A percentile compares a stretch with the other conserved stretches of the same genome.
Evolutionary conservation across 1,139 yeast genomes (phyloP).

Genomic region (Geotrichum aggregatum): DNA sequence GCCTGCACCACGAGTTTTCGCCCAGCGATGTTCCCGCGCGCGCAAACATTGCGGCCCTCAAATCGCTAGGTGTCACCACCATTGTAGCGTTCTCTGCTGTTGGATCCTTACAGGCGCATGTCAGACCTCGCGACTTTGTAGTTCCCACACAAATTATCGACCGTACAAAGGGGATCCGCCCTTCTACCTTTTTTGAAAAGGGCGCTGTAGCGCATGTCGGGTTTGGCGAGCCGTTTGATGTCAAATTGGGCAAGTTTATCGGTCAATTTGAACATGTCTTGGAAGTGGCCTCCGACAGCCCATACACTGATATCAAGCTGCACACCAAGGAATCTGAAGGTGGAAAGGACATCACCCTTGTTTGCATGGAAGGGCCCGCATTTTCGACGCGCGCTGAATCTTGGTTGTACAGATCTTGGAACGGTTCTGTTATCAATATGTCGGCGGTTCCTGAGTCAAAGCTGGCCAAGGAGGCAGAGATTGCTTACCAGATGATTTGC

Average conservation of each 20-base stretch:
- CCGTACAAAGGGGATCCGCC: conserved; percentile 91
- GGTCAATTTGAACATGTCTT: conserved; percentile 52
- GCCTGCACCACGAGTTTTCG: conserved; percentile 77
- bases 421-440: conserved; percentile 95
- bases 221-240: conserved; percentile 94
- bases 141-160: conserved; percentile 94
- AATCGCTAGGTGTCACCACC: conserved; percentile 77
- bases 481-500: conserved; percentile 94
- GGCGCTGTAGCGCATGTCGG: conserved; percentile 97
- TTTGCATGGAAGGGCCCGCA: conserved; percentile 99
- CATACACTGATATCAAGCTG: conserved; percentile 39
- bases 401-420: conserved; percentile 78
- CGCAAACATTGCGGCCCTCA: conserved; percentile 95
- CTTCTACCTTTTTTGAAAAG: conserved; percentile 81
- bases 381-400: conserved; percentile 98
- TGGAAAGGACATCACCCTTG: conserved; percentile 64
- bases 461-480: conserved; percentile 94
- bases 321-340: conserved; percentile 55
- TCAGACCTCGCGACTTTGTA: conserved; percentile 91
- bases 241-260: conserved; percentile 62
- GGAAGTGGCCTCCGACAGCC: conserved; percentile 41
- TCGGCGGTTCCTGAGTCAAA: conserved; percentile 93
- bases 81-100: conserved; percentile 94
- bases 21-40: conserved; percentile 90
- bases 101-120: conserved; percentile 85